Percentiles rank a stretch among this genome's conserved stretches.
Evolutionary conservation across 2,329 filamentous ascomycete species (phyloP).

Genomic region (Venturia asperata): DNA sequence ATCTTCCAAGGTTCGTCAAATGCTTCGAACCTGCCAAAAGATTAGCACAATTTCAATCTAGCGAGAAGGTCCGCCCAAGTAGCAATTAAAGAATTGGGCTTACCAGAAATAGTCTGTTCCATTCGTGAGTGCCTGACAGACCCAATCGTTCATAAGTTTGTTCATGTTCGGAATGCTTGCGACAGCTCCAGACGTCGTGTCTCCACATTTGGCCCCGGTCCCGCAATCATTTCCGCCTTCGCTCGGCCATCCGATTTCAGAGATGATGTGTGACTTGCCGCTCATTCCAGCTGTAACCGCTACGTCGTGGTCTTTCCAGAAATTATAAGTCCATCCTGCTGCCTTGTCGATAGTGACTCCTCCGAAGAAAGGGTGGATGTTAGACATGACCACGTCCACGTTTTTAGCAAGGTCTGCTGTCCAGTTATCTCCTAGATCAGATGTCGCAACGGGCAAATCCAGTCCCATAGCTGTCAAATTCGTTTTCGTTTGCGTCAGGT

Average conservation of each 20-base stretch:
- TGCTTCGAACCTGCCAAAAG: conserved; percentile 63
- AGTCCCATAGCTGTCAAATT: conserved; percentile 63
- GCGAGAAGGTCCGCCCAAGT: neutral
- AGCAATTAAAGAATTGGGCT: conserved; percentile 26
- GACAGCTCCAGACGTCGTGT: conserved; percentile 55
- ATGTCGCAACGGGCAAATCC: conserved; percentile 72
- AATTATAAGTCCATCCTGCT: conserved; percentile 72
- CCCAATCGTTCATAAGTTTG: conserved; percentile 75
- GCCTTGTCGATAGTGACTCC: conserved; percentile 63
- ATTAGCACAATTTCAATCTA: conserved; percentile 16
- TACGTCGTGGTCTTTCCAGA: conserved; percentile 68
- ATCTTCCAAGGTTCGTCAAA: conserved; percentile 97
- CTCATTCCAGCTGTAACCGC: conserved; percentile 51
- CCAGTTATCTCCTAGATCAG: conserved; percentile 88
- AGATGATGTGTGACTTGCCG: conserved; percentile 69
- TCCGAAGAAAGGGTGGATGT: conserved; percentile 93
- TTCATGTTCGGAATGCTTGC: conserved; percentile 78
- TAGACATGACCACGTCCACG: conserved; percentile 89
- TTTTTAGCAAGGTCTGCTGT: conserved; percentile 57
- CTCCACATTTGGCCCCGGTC: conserved; percentile 47
- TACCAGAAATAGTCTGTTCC: conserved; percentile 91
- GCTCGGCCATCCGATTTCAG: conserved; percentile 87
- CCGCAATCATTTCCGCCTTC: conserved; percentile 75
- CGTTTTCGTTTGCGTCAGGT: conserved; percentile 61
- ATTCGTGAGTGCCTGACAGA: conserved; percentile 72